Conservation (phyloP, 2,329 filamentous ascomycete species). For the Colletotrichum siamense region DNA sequence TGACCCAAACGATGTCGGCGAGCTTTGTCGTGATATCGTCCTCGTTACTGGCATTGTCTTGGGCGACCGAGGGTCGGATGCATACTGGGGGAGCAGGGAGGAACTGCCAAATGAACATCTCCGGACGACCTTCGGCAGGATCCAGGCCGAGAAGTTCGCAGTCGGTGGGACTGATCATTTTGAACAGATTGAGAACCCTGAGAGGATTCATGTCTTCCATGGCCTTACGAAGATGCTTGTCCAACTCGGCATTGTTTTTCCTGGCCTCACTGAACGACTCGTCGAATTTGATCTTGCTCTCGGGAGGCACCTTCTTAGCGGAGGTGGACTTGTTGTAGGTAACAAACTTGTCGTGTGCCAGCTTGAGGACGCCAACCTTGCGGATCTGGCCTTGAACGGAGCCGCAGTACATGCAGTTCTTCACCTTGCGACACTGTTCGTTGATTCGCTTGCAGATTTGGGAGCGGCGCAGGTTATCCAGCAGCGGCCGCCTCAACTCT, state of each 20-base stretch:
- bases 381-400: conserved; percentile 89
- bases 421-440: conserved; percentile 87
- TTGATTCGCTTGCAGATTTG: conserved; percentile 88
- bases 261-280: conserved; percentile 83
- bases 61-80: conserved; percentile 90
- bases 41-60: conserved; percentile 92
- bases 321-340: conserved; percentile 89
- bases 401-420: conserved; percentile 80
- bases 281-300: conserved; percentile 85
- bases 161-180: conserved; percentile 81
- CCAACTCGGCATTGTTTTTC: conserved; percentile 79
- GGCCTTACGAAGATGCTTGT: conserved; percentile 90
- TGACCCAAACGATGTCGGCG: conserved; percentile 95
- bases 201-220: conserved; percentile 94
- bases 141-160: conserved; percentile 92
- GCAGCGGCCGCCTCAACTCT: conserved; percentile 77
- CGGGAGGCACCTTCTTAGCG: conserved; percentile 80
- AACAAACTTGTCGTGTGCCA: conserved; percentile 91
- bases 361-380: conserved; percentile 90
- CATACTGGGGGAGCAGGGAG: conserved; percentile 93
- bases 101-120: conserved; percentile 98
- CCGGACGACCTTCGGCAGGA: conserved; percentile 83
- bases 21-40: conserved; percentile 97
- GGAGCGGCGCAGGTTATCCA: conserved; percentile 87
- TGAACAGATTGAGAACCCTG: conserved; percentile 88